Percentiles rank a stretch among this genome's conserved stretches.
These are phyloP conservation scores for Phoma herbarum DNA, from an alignment of 2,329 filamentous ascomycete genomes.

Conservation along the genomic window DNA sequence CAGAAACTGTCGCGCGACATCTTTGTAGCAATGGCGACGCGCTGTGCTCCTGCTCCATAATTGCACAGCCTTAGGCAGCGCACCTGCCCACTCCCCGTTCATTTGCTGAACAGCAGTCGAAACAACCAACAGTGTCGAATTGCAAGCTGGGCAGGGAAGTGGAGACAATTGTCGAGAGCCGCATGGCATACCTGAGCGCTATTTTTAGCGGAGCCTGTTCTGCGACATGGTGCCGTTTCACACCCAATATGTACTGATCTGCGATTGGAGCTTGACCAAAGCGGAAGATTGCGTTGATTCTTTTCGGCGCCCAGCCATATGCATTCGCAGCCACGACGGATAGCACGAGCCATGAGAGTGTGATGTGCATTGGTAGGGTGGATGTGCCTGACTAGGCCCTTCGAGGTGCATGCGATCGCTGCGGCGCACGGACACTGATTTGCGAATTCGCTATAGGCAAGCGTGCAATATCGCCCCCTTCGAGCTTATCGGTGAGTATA, in stretches of 20 bases:
- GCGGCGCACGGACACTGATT: conserved; percentile 1
- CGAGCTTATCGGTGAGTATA: background rate
- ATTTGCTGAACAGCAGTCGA: conserved; percentile 19
- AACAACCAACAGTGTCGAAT: conserved; percentile 14
- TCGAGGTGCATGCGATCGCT: conserved; percentile 7
- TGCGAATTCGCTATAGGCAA: background rate
- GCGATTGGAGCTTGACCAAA: conserved; percentile 16
- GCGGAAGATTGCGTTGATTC: conserved; percentile 3
- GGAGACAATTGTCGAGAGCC: conserved; percentile 13
- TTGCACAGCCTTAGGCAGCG: conserved; percentile 9
- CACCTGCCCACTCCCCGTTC: conserved; percentile 20
- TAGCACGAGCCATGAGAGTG: conserved; percentile 5
- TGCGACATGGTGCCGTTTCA: conserved; percentile 21
- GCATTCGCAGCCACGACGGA: conserved; percentile 1
- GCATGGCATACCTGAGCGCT: conserved; percentile 28
- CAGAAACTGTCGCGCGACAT: conserved; percentile 6
- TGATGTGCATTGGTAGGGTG: conserved; percentile 5
- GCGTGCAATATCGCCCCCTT: background rate
- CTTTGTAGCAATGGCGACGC: conserved; percentile 17
- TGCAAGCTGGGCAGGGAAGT: conserved; percentile 17
- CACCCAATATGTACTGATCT: background rate
- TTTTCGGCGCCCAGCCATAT: conserved; percentile 11
- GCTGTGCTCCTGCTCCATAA: conserved; percentile 15
- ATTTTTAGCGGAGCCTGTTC: conserved; percentile 21
- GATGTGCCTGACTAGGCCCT: conserved; percentile 5